phyloP scores from a whole-genome alignment of 208 protist species.

The Trypanosoma melophagium region DNA sequence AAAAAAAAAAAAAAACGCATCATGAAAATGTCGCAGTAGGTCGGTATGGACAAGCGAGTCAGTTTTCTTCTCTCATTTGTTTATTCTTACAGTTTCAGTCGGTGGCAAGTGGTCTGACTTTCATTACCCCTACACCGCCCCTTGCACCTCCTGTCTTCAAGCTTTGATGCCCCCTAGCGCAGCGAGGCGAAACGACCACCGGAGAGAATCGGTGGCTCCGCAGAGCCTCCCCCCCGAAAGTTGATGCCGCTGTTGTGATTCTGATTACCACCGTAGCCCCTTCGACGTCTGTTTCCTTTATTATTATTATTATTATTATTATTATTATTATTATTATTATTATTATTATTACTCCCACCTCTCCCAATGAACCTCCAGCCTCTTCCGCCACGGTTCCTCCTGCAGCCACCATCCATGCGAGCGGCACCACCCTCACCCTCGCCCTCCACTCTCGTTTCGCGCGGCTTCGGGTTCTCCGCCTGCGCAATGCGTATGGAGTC shows the following conservation, averaged over 20 bases:
- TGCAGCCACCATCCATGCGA: background rate
- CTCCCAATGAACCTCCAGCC: slow-evolving; percentile 17
- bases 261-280: background rate
- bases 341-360: slow-evolving; percentile 11
- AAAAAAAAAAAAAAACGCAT: too few species aligned
- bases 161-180: background rate
- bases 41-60: too few species aligned
- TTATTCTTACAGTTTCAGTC: background rate
- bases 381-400: slow-evolving; percentile 1
- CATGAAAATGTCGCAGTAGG: too few species aligned
- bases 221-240: background rate
- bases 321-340: slow-evolving; percentile 20
- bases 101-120: background rate
- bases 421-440: background rate
- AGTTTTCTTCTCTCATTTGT: background rate
- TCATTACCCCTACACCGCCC: too few species aligned
- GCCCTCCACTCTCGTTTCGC: background rate
- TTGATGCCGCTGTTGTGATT: slow-evolving; percentile 20
- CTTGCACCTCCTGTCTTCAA: too few species aligned
- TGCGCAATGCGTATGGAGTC: slow-evolving; percentile 27
- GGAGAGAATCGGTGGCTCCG: slow-evolving; percentile 12
- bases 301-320: too few species aligned
- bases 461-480: background rate
- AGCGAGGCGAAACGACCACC: slow-evolving; percentile 37
- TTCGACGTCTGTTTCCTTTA: slow-evolving; percentile 1